Evolutionary conservation across 176 grass and related monocot genomes (phyloP).

Genomic region (Zoysia pacifica): DNA sequence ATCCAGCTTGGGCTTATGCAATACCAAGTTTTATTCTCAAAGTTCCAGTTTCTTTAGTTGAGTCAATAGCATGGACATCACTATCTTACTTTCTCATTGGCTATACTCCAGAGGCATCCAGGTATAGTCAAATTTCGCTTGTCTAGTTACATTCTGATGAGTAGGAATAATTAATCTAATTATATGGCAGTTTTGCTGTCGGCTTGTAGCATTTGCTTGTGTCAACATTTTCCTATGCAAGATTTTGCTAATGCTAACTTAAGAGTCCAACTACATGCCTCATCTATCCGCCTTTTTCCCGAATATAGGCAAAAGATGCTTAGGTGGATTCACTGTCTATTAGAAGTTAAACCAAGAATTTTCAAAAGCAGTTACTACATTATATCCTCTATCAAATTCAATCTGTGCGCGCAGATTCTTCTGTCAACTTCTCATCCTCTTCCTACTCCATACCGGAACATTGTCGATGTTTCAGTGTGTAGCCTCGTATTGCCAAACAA

Average conservation of each 20-base stretch:
- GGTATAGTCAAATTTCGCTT: conserved; percentile 51
- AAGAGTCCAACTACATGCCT: background rate
- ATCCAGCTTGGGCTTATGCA: conserved; percentile 87
- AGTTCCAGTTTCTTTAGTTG: conserved; percentile 71
- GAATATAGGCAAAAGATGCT: background rate
- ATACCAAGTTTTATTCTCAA: conserved; percentile 70
- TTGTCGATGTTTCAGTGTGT: conserved; percentile 63
- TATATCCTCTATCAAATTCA: background rate
- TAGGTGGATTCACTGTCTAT: background rate
- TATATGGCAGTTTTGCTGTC: background rate
- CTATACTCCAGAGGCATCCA: conserved; percentile 60
- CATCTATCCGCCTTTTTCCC: background rate
- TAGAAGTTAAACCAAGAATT: too few species aligned
- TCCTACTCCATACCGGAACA: conserved; percentile 53
- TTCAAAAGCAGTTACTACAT: background rate
- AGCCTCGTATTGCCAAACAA: conserved; percentile 61
- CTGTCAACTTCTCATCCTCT: conserved; percentile 61
- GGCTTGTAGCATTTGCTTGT: background rate
- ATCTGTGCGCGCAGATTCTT: conserved; percentile 56
- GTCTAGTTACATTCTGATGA: background rate
- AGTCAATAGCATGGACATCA: conserved; percentile 71
- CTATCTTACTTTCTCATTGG: conserved; percentile 88
- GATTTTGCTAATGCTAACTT: background rate
- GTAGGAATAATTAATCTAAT: background rate
- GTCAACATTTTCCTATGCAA: background rate